Evolutionary conservation across 306 rosid genomes (phyloP).

Genomic region (Ormosia semicastrata): DNA sequence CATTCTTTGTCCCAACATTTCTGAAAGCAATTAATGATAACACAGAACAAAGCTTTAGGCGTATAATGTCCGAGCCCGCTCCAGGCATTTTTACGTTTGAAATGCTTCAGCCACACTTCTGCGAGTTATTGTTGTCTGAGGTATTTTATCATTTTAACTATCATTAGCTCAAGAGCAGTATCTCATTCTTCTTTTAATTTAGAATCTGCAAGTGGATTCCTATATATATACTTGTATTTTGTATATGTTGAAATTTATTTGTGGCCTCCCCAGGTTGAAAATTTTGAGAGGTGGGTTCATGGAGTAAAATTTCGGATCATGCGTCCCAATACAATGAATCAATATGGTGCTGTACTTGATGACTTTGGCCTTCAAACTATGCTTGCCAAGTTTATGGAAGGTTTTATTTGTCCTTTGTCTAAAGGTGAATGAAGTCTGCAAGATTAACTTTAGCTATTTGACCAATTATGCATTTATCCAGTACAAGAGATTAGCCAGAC

Average conservation of each 20-base stretch:
- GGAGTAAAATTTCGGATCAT: conserved; percentile 54
- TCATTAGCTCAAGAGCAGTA: not conserved
- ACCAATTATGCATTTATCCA: conserved; percentile 14
- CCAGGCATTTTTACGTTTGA: conserved; percentile 76
- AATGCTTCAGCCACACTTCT: conserved; percentile 81
- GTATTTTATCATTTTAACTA: conserved; percentile 41
- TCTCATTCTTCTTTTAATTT: conserved; percentile 14
- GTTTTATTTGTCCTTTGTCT: conserved; percentile 67
- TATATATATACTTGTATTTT: not conserved
- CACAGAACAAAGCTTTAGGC: conserved; percentile 66
- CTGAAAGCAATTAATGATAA: conserved; percentile 66
- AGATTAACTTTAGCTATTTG: conserved; percentile 12
- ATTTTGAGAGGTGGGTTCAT: conserved; percentile 75
- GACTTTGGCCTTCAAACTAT: conserved; percentile 84
- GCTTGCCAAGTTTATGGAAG: conserved; percentile 77
- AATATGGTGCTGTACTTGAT: conserved; percentile 82
- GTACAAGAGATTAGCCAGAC: not conserved
- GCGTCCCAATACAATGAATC: conserved; percentile 89
- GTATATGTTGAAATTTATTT: conserved; percentile 1
- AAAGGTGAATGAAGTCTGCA: conserved; percentile 43
- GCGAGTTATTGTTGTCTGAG: conserved; percentile 77
- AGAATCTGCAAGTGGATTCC: conserved; percentile 7
- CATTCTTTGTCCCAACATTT: conserved; percentile 80
- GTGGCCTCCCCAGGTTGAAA: conserved; percentile 62
- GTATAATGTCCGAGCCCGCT: conserved; percentile 60